phyloP scores from a whole-genome alignment of 208 protist species.

The Trypanosoma lewisi region DNA sequence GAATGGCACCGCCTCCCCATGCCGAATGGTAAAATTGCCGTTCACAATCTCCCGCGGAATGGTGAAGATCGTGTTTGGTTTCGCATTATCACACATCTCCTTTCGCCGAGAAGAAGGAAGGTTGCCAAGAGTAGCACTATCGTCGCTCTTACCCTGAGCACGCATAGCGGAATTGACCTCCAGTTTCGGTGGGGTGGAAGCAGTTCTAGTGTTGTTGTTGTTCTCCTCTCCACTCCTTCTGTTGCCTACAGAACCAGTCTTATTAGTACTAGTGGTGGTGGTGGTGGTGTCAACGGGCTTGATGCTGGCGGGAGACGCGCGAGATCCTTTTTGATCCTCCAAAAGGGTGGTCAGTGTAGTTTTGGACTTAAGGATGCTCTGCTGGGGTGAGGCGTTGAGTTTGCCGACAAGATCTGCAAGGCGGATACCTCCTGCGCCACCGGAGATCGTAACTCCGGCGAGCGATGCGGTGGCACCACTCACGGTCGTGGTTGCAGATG shows the following conservation, averaged over 20 bases:
- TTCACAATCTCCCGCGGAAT: slow-evolving; percentile 12
- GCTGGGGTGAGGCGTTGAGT: slow-evolving; percentile 14
- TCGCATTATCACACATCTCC: background rate
- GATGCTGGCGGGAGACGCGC: background rate
- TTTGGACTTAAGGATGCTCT: slow-evolving; percentile 2
- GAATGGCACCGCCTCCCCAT: slow-evolving; percentile 16
- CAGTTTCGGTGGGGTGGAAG: background rate
- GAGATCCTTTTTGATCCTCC: background rate
- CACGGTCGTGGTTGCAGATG: slow-evolving; percentile 10
- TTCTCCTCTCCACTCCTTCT: background rate
- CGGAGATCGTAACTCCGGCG: slow-evolving; percentile 8
- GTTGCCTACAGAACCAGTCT: background rate
- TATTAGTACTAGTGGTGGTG: background rate
- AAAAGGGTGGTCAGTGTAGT: slow-evolving; percentile 11
- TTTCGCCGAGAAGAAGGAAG: background rate
- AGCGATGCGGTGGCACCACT: slow-evolving; percentile 3
- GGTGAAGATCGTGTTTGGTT: background rate
- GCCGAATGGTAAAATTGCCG: slow-evolving; percentile 16
- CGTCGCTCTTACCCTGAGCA: background rate
- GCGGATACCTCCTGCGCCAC: slow-evolving; percentile 6
- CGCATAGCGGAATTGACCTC: background rate
- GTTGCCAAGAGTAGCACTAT: background rate
- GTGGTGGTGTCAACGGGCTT: background rate
- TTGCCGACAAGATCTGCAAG: slow-evolving; percentile 29
- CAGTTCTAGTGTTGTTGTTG: background rate